A percentile compares a stretch with the other conserved stretches of the same genome.
These are phyloP conservation scores for Saturnispora gosingensis DNA, from an alignment of 805 yeast genomes.

Conservation along the genomic window DNA sequence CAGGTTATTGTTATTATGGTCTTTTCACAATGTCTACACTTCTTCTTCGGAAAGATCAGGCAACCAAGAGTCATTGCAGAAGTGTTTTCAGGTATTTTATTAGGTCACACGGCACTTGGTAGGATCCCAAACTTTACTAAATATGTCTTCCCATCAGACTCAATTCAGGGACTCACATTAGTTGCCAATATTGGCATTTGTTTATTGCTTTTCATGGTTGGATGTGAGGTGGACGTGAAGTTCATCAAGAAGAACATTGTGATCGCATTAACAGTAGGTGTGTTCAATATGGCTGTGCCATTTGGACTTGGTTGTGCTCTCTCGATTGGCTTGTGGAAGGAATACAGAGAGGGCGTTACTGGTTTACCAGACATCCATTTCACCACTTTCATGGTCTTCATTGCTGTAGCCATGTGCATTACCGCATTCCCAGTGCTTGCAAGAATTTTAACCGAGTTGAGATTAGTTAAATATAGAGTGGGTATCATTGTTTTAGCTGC, in stretches of 20 bases:
- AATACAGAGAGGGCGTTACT: slow-evolving; percentile 34
- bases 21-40: slow-evolving; percentile 50
- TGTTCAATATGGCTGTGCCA: slow-evolving; percentile 67
- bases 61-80: slow-evolving; percentile 82
- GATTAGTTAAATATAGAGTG: slow-evolving; percentile 61
- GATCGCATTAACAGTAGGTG: slow-evolving; percentile 60
- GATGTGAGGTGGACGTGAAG: slow-evolving; percentile 65
- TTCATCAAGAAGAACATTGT: slow-evolving; percentile 52
- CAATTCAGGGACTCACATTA: slow-evolving; percentile 55
- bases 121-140: slow-evolving; percentile 56
- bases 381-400: slow-evolving; percentile 69
- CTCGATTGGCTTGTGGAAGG: slow-evolving; percentile 56
- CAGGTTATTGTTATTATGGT: slow-evolving; percentile 56
- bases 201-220: slow-evolving; percentile 65
- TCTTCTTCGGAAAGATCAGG: slow-evolving; percentile 49
- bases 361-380: slow-evolving; percentile 37
- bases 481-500: slow-evolving; percentile 72
- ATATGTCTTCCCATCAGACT: slow-evolving; percentile 53
- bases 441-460: slow-evolving; percentile 64
- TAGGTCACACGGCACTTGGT: slow-evolving; percentile 73
- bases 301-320: slow-evolving; percentile 72
- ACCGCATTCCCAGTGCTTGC: slow-evolving; percentile 84
- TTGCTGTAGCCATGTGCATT: slow-evolving; percentile 75
- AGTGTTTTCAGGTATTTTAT: slow-evolving; percentile 63
- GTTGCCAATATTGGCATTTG: slow-evolving; percentile 71